Percentiles rank a stretch among this genome's conserved stretches.
Evolutionary conservation across 2,329 filamentous ascomycete species (phyloP).

Genomic region (Taxawa tesnikishii): DNA sequence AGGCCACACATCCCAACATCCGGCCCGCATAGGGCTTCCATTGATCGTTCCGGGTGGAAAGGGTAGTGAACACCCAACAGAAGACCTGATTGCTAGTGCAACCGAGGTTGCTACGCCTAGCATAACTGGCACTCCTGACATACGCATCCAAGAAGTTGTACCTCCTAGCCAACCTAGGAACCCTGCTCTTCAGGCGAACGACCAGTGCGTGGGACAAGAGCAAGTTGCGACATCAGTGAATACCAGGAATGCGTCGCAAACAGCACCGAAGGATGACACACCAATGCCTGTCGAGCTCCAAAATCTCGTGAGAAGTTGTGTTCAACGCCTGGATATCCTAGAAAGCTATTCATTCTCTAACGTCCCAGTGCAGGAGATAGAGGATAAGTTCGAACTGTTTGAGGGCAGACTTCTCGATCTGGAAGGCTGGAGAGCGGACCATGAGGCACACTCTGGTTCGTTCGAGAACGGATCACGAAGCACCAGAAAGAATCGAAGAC

Average conservation of each 20-base stretch:
- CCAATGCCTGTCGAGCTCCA: conserved; percentile 19
- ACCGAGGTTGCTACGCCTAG: conserved; percentile 37
- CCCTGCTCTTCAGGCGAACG: neutral
- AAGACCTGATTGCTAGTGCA: conserved; percentile 30
- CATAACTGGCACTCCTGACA: conserved; percentile 28
- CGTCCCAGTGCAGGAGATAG: conserved; percentile 54
- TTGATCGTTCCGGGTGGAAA: conserved; percentile 13
- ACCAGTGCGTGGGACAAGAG: no score
- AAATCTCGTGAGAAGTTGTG: conserved; percentile 35
- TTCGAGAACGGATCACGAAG: conserved; percentile 23
- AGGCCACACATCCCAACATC: conserved; percentile 4
- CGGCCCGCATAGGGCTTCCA: conserved; percentile 15
- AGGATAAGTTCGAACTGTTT: conserved; percentile 53
- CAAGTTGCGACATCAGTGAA: no score
- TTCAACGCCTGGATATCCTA: conserved; percentile 52
- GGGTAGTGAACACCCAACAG: conserved; percentile 9
- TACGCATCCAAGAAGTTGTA: no score
- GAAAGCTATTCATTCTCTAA: conserved; percentile 60
- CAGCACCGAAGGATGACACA: conserved; percentile 1
- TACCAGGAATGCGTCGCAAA: no score
- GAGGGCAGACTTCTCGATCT: conserved; percentile 59
- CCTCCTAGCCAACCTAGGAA: no score
- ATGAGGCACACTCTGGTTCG: conserved; percentile 10
- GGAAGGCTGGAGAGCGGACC: conserved; percentile 37
- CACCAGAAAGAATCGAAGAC: conserved; percentile 18